A percentile compares a stretch with the other conserved stretches of the same genome.
phyloP scores from a whole-genome alignment of 179 eudicot species.

The Patellifolia procumbens region DNA sequence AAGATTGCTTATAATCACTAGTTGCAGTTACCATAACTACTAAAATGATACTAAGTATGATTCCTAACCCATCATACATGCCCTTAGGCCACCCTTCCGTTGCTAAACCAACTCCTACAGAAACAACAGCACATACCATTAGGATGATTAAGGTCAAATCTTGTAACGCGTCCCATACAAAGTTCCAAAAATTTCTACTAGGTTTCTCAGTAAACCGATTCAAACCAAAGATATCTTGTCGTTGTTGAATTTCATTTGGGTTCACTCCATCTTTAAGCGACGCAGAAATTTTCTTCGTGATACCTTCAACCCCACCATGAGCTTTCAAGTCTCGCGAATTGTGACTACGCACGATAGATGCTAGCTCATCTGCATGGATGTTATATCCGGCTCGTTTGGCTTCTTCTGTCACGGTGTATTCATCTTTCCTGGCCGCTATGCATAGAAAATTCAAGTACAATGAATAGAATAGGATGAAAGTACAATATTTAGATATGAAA shows the following conservation, averaged over 20 bases:
- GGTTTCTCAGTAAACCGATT: slow-evolving; percentile 62
- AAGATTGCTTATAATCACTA: slow-evolving; percentile 78
- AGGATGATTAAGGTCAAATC: slow-evolving; percentile 75
- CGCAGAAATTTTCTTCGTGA: slow-evolving; percentile 44
- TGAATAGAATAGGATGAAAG: not conserved
- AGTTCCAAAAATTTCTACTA: slow-evolving; percentile 52
- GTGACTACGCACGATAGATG: slow-evolving; percentile 51
- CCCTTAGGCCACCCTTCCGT: slow-evolving; percentile 91
- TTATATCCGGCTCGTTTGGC: slow-evolving; percentile 59
- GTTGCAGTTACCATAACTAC: slow-evolving; percentile 80
- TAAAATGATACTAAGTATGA: slow-evolving; percentile 60
- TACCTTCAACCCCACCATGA: slow-evolving; percentile 63
- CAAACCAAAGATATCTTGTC: slow-evolving; percentile 54
- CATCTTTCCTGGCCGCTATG: slow-evolving; percentile 45
- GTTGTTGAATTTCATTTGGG: slow-evolving; percentile 31
- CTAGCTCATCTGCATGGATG: slow-evolving; percentile 65
- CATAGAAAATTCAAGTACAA: not conserved
- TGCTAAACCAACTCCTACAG: slow-evolving; percentile 68
- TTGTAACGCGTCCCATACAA: slow-evolving; percentile 81
- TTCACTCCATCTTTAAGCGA: slow-evolving; percentile 43
- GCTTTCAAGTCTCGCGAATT: slow-evolving; percentile 33
- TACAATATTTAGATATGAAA: not conserved
- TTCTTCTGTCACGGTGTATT: slow-evolving; percentile 43
- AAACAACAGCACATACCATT: slow-evolving; percentile 69
- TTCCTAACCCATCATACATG: slow-evolving; percentile 76